phyloP scores from a whole-genome alignment of 2,329 filamentous ascomycete genomes.

The Colletotrichum navitas region DNA sequence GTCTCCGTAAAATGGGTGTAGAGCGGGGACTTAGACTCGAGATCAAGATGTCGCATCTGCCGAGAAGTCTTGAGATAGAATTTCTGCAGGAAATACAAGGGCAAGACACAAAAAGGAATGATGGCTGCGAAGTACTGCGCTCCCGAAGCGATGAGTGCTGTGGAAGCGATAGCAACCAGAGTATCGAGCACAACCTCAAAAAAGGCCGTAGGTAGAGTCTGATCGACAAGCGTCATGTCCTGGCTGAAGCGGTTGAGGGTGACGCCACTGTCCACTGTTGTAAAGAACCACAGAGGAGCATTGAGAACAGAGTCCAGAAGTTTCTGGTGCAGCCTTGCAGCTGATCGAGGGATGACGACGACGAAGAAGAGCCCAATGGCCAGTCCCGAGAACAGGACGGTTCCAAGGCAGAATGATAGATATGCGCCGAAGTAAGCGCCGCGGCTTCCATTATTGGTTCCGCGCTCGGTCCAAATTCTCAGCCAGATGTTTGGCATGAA shows the following conservation, averaged over 20 bases:
- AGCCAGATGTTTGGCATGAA: slow-evolving; percentile 34
- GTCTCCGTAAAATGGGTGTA: slow-evolving; percentile 59
- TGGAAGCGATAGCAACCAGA: slow-evolving; percentile 3
- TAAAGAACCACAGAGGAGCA: slow-evolving; percentile 44
- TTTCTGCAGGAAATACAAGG: slow-evolving; percentile 50
- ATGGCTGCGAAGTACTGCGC: slow-evolving; percentile 49
- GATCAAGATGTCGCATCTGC: slow-evolving; percentile 57
- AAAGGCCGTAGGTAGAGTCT: slow-evolving; percentile 43
- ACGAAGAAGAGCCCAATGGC: slow-evolving; percentile 25
- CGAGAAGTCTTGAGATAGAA: slow-evolving; percentile 58
- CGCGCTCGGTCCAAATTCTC: slow-evolving; percentile 33
- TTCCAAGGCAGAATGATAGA: slow-evolving; percentile 10
- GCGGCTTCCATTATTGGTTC: slow-evolving; percentile 7
- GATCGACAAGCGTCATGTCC: slow-evolving; percentile 46
- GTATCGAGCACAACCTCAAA: slow-evolving; percentile 47
- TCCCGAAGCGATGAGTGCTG: slow-evolving; percentile 42
- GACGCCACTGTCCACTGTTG: slow-evolving; percentile 43
- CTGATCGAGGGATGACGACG: slow-evolving; percentile 28
- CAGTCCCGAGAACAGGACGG: slow-evolving; percentile 7
- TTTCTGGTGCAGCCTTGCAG: slow-evolving; percentile 15
- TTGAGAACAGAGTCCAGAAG: slow-evolving; percentile 22
- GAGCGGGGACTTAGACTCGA: slow-evolving; percentile 57
- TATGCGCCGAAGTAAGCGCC: slow-evolving; percentile 27
- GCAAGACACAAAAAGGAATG: slow-evolving; percentile 45
- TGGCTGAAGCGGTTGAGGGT: slow-evolving; percentile 47